Evolutionary conservation across 2,329 filamentous ascomycete genomes (phyloP), one percentile per base, ranked within the genome.

Genomic region (Colletotrichum chlorophyti): DNA sequence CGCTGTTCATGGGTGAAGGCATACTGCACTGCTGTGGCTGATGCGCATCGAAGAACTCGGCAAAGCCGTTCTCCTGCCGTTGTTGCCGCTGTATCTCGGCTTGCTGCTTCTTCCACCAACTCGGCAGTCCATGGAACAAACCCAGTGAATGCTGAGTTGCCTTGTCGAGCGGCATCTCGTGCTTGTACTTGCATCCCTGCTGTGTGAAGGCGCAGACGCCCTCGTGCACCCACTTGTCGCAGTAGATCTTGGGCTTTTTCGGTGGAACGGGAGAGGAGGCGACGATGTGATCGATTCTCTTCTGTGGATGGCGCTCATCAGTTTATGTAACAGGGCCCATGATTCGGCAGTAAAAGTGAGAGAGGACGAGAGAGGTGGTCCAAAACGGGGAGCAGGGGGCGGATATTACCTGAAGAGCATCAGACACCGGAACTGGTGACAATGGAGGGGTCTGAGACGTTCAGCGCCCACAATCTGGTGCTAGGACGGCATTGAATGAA

Each of bases 181-280:
- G 93, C 76, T 93, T 94, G 79, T 87, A 97, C 64, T 88, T 86
- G 76, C 93, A 97, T 0, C 93, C 93, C 68, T 93, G 88, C 70
- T 96, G 91, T 4, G 84, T 87, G 71, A 91, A 97, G 61, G 90
- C 90, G 70, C 93, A 97, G 38, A 91, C 86, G 17, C 92, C 93
- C 58, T 90, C 88, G 65, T 91, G 88, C 52, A 97, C 88, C 93
- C 93, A 97, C 72, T 94, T 91, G 58, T 92, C 91, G 74, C 93
- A 97, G 72, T 90, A 96, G 21, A 89, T 77, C 70, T 96, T 96
- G 57, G 72, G 69, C 21, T 69, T 70, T 66, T 83, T 85, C 6
- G 74, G 72, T 5, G 68, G 68, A 10, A 77, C 72, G 15, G 75
- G 74, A 5, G 63, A 65, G 5, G 63, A 64, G 15, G 60, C 61